Base-by-base conservation (phyloP, 192 early-diverging fungal species). In the Neocallimastix lanati region DNA sequence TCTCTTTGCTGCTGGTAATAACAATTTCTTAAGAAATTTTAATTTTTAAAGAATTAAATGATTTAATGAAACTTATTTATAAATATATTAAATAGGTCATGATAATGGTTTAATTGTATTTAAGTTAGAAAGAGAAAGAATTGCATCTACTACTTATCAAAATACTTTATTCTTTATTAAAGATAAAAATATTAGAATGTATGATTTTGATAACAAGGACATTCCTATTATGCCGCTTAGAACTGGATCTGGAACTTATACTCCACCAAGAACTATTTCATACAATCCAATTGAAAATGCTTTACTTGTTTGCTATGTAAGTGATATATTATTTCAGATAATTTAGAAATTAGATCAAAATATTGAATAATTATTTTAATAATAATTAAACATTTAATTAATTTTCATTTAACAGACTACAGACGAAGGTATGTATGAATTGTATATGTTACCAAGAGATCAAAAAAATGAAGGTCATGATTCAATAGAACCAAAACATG, bases 71-170 rank as follows among this genome's bases (percentile, higher is more conserved):
- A n/a, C n/a, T n/a, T n/a, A n/a, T n/a, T n/a, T n/a, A n/a, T n/a
- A n/a, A n/a, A n/a, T n/a, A n/a, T n/a, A n/a, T n/a, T n/a, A n/a
- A 28, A 35, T 58, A 92, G 94, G 94, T 77, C 98, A 99, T 82
- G 98, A 99, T 84, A 94, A 92, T 83, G 98, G 98, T 76, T 85
- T 99, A 80, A 94, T 98, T 83, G 98, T 99, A 18, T 99, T 98
- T 85, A 99, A 99, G 84, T 87, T 99, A 29, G 98, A 99, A 85
- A 88, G 98, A 77, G 98, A 99, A 85, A 91, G 98, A 77, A 96
- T 96, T 0, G 96, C 98, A 27, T 92, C 92, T 80, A 88, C 92
- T 11, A 89, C 94, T 18, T 90, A 96, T 83, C 93, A 95, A 37
- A 92, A 92, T 82, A 87, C 87, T 81, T 89, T 98, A 29, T 93